Evolutionary conservation across 1,284 basidiomycete species (phyloP).

Genomic region (Ustilago cynodontis): DNA sequence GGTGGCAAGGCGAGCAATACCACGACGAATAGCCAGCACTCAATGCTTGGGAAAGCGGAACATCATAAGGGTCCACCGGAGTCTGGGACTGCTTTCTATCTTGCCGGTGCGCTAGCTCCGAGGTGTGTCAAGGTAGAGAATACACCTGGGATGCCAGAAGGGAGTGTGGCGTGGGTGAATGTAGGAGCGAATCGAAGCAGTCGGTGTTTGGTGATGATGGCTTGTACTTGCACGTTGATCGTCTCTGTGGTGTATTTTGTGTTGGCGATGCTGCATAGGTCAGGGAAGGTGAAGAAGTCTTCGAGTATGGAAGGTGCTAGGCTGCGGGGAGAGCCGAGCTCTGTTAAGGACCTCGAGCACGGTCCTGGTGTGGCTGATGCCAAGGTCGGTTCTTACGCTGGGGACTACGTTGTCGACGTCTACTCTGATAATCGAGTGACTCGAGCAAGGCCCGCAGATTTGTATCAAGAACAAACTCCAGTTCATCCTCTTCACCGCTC

Average conservation of each 20-base stretch:
- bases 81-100: conserved; percentile 27
- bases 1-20: conserved; percentile 2
- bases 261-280: conserved; percentile 9
- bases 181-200: background rate
- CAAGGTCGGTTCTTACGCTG: background rate
- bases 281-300: conserved; percentile 5
- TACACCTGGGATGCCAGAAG: background rate
- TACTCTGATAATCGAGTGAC: background rate
- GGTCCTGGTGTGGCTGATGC: background rate
- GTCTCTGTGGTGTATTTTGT: conserved; percentile 11
- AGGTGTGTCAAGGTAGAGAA: conserved; percentile 8
- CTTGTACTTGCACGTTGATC: background rate
- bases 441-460: too few species aligned
- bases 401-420: background rate
- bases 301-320: background rate
- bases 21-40: background rate
- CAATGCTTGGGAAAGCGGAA: background rate
- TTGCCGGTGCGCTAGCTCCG: conserved; percentile 25
- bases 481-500: background rate
- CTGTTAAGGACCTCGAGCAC: background rate
- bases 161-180: conserved; percentile 22
- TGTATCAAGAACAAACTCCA: too few species aligned
- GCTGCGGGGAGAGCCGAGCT: background rate
- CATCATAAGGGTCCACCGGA: background rate
- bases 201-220: background rate